Percentiles rank a stretch among this genome's conserved stretches.
Conservation (phyloP, 306 rosid species). For the Sophora flavescens region DNA sequence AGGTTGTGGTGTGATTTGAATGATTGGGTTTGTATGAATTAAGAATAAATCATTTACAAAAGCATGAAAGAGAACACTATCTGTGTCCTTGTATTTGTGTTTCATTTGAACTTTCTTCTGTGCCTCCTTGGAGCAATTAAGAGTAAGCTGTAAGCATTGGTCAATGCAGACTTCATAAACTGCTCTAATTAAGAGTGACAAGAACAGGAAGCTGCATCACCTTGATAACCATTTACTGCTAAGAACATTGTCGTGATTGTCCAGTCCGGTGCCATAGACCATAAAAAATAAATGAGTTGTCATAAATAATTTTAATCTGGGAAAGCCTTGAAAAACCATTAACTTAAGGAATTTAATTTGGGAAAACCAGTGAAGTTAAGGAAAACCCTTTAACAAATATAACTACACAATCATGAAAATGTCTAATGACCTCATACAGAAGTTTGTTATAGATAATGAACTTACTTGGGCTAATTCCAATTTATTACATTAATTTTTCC, state of each 20-base stretch:
- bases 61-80: background rate
- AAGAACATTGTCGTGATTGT: background rate
- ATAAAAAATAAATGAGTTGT: no score
- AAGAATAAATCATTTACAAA: constrained; percentile 13
- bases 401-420: no score
- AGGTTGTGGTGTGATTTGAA: constrained; percentile 47
- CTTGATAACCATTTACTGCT: background rate
- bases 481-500: no score
- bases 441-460: no score
- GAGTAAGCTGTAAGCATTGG: background rate
- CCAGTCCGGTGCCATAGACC: no score
- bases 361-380: no score
- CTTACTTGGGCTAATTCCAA: no score
- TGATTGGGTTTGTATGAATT: constrained; percentile 51
- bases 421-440: no score
- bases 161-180: constrained; percentile 2
- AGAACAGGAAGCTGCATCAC: background rate
- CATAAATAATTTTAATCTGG: no score
- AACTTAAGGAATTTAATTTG: no score
- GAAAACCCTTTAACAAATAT: no score
- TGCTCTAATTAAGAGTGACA: background rate
- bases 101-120: background rate
- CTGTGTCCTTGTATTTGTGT: background rate
- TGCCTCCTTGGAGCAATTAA: background rate
- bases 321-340: no score